phyloP scores from a whole-genome alignment of 208 protist species.

The Acanthamoeba healyi region DNA sequence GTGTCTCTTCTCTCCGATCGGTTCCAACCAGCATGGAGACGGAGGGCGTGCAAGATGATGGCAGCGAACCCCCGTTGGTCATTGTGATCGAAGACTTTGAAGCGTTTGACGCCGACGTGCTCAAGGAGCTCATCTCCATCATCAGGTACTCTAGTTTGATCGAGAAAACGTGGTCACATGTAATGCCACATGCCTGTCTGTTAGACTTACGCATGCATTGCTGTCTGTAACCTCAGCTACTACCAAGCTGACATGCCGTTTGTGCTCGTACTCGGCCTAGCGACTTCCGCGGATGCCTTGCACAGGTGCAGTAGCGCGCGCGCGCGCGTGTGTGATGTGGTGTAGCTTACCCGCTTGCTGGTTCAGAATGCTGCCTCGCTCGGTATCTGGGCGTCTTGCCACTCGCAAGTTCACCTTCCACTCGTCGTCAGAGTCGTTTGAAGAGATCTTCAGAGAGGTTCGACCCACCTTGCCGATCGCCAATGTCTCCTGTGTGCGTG shows the following conservation, averaged over 20 bases:
- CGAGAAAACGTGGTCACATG: no score
- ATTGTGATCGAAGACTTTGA: slow-evolving; percentile 22
- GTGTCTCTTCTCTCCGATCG: no score
- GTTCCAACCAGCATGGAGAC: no score
- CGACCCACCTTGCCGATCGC: no score
- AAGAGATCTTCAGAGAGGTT: slow-evolving; percentile 13
- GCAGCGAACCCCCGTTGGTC: neutral
- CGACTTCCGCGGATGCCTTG: neutral
- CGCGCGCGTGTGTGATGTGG: no score
- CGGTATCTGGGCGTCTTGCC: neutral
- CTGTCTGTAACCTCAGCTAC: no score
- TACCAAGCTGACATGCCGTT: neutral
- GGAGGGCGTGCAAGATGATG: neutral
- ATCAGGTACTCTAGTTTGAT: no score
- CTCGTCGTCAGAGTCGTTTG: neutral
- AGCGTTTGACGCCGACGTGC: neutral
- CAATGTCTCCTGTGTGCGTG: no score
- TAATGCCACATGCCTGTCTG: no score
- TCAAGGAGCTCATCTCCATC: slow-evolving; percentile 35
- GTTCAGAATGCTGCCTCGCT: neutral
- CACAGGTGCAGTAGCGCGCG: neutral
- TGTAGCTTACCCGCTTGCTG: no score
- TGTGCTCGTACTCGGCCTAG: slow-evolving; percentile 29
- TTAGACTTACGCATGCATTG: no score
- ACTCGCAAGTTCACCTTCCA: slow-evolving; percentile 24